Evolutionary conservation across 2,329 filamentous ascomycete species (phyloP).

Genomic region (Aspergillus oerlinghausenensis): DNA sequence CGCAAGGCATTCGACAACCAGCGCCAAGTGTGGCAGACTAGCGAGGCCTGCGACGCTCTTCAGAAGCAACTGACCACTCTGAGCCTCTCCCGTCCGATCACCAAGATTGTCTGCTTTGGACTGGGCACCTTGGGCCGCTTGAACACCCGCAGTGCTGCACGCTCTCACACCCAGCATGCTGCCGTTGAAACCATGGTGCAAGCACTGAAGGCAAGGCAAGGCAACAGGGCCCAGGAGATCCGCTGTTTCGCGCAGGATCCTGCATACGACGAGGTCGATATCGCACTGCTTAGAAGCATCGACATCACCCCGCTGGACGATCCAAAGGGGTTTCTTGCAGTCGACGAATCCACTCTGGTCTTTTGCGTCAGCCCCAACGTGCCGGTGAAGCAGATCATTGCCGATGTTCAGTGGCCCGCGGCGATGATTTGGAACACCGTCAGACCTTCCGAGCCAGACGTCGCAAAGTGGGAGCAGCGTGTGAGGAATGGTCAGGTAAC

Average conservation of each 20-base stretch:
- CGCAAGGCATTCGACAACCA: constrained; percentile 7
- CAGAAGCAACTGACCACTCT: constrained; percentile 7
- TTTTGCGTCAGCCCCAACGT: constrained; percentile 31
- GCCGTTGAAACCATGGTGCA: constrained; percentile 19
- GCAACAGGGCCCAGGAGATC: constrained; percentile 4
- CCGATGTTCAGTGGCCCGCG: constrained; percentile 35
- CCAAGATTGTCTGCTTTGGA: constrained; percentile 22
- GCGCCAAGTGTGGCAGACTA: constrained; percentile 16
- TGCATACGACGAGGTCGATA: constrained; percentile 18
- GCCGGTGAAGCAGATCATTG: constrained; percentile 36
- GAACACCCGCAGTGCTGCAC: constrained; percentile 1
- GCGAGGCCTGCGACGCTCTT: constrained; percentile 13
- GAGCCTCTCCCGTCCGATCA: constrained; percentile 6
- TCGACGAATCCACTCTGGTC: constrained; percentile 37
- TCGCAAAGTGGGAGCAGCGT: constrained; percentile 8
- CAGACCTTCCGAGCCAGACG: constrained; percentile 1
- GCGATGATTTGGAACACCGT: constrained; percentile 27
- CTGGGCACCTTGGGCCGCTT: constrained; percentile 16
- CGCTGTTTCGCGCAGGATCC: constrained; percentile 27
- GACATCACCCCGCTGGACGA: constrained; percentile 24
- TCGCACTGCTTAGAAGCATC: constrained; percentile 11
- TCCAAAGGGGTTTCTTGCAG: constrained; percentile 32
- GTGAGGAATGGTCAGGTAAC: constrained; percentile 10
- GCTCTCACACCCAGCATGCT: constrained; percentile 21
- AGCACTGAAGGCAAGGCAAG: constrained; percentile 6